These are phyloP conservation scores for Penicillium sp. DNA, from an alignment of 2,329 filamentous ascomycete species.

Conservation along the genomic window DNA sequence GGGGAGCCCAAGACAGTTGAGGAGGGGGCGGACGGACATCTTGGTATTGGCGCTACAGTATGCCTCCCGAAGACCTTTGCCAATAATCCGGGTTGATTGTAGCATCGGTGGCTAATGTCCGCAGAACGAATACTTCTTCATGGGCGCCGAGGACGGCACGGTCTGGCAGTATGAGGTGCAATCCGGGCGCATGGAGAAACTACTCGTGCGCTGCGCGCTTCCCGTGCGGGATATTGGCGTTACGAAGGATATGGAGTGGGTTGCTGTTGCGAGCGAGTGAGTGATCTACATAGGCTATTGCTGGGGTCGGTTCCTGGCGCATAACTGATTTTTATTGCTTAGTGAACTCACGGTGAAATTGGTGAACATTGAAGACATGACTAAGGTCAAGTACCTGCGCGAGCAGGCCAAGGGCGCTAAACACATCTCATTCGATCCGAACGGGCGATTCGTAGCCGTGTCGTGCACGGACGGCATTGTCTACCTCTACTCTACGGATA, in stretches of 20 bases:
- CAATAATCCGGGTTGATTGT: background rate
- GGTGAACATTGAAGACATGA: slow-evolving; percentile 80
- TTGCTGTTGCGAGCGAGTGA: slow-evolving; percentile 91
- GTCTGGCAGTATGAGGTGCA: slow-evolving; percentile 89
- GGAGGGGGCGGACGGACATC: slow-evolving; percentile 85
- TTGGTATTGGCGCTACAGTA: slow-evolving; percentile 74
- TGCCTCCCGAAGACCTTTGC: slow-evolving; percentile 17
- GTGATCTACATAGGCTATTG: slow-evolving; percentile 31
- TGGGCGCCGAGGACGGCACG: slow-evolving; percentile 93
- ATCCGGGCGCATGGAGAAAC: slow-evolving; percentile 71
- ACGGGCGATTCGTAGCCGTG: slow-evolving; percentile 73
- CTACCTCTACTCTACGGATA: slow-evolving; percentile 84
- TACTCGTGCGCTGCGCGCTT: slow-evolving; percentile 81
- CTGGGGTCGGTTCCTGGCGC: too few species aligned
- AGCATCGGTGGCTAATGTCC: slow-evolving; percentile 2
- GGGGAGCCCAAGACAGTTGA: slow-evolving; percentile 93
- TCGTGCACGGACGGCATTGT: slow-evolving; percentile 88
- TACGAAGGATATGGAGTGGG: slow-evolving; percentile 82
- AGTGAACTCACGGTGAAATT: slow-evolving; percentile 88
- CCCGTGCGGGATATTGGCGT: slow-evolving; percentile 86
- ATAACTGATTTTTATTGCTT: slow-evolving; percentile 23
- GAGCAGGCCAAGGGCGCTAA: slow-evolving; percentile 89
- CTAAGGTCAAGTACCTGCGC: slow-evolving; percentile 74
- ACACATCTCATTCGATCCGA: slow-evolving; percentile 85
- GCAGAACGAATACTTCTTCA: slow-evolving; percentile 80